These are phyloP conservation scores for Hypoxylon fuscum DNA, from an alignment of 495 filamentous ascomycete species.

Conservation along the genomic window DNA sequence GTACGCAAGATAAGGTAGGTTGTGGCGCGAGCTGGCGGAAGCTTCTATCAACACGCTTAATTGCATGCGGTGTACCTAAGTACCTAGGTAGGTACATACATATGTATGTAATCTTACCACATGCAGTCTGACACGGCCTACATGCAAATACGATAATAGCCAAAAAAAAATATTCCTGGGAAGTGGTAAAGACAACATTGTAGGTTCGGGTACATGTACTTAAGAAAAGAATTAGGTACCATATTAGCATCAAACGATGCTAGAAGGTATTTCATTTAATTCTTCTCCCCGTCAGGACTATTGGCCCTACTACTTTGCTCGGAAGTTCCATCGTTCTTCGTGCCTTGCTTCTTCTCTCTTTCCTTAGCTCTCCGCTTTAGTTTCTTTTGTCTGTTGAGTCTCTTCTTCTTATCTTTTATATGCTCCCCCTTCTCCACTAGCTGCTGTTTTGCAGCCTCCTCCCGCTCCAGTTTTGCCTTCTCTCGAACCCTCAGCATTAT, in stretches of 20 bases:
- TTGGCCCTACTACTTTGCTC: conserved; percentile 11
- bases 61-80: too few relatives aligned
- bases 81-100: too few relatives aligned
- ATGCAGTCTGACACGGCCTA: too few relatives aligned
- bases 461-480: conserved; percentile 44
- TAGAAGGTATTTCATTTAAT: too few relatives aligned
- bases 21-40: conserved; percentile 30
- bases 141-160: too few relatives aligned
- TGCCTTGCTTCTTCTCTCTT: conserved; percentile 56
- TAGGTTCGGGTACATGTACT: too few relatives aligned
- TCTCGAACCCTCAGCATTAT: conserved; percentile 54
- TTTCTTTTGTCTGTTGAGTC: conserved; percentile 62
- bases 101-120: too few relatives aligned
- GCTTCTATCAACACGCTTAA: conserved; percentile 1
- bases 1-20: conserved; percentile 4
- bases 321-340: conserved; percentile 30
- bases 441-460: conserved; percentile 43
- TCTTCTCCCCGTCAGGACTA: conserved; percentile 4
- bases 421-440: conserved; percentile 56
- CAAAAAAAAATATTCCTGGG: too few relatives aligned
- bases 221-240: too few relatives aligned
- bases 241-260: too few relatives aligned
- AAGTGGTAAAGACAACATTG: too few relatives aligned
- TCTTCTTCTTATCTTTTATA: conserved; percentile 62
- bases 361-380: conserved; percentile 60